Evolutionary conservation across 352 stramenopile species (phyloP).

Genomic region (Phytophthora meadii): DNA sequence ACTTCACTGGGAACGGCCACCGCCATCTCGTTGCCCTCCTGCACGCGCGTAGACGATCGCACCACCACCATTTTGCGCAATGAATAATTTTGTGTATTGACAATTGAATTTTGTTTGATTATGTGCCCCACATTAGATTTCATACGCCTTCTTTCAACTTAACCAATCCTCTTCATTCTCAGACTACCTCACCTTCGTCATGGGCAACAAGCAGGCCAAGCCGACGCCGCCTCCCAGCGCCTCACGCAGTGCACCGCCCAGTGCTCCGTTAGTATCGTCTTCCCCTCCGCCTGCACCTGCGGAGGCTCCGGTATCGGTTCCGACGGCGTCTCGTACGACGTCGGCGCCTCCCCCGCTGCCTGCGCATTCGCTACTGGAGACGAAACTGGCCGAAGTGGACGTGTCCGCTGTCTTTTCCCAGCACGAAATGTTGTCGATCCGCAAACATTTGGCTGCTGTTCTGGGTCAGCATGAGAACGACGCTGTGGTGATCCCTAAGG

Average conservation of each 20-base stretch:
- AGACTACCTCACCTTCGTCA: constrained; percentile 24
- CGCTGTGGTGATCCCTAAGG: constrained; percentile 79
- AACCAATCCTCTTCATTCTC: constrained; percentile 8
- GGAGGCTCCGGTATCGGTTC: constrained; percentile 1
- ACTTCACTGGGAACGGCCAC: constrained; percentile 53
- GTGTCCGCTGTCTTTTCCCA: constrained; percentile 77
- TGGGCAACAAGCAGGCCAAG: constrained; percentile 90
- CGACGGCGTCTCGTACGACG: constrained; percentile 15
- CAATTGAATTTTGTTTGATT: constrained; percentile 5
- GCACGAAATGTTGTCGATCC: constrained; percentile 82
- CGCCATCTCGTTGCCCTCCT: constrained; percentile 44
- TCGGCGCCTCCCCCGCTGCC: constrained; percentile 25
- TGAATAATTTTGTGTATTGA: too few relatives aligned
- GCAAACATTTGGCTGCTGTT: constrained; percentile 74
- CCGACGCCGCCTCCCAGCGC: constrained; percentile 37
- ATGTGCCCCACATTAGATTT: constrained; percentile 7
- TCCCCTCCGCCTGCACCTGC: constrained; percentile 10
- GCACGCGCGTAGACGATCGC: constrained; percentile 59
- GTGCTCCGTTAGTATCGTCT: background rate
- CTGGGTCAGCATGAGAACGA: constrained; percentile 74
- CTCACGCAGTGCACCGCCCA: constrained; percentile 19
- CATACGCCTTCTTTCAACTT: constrained; percentile 1
- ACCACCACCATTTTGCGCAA: constrained; percentile 40
- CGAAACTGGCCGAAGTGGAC: constrained; percentile 78
- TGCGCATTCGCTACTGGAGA: constrained; percentile 58